Evolutionary conservation across 2,329 filamentous ascomycete genomes (phyloP), one percentile per base, ranked within the genome.

Genomic region (Cladosporium sp.): DNA sequence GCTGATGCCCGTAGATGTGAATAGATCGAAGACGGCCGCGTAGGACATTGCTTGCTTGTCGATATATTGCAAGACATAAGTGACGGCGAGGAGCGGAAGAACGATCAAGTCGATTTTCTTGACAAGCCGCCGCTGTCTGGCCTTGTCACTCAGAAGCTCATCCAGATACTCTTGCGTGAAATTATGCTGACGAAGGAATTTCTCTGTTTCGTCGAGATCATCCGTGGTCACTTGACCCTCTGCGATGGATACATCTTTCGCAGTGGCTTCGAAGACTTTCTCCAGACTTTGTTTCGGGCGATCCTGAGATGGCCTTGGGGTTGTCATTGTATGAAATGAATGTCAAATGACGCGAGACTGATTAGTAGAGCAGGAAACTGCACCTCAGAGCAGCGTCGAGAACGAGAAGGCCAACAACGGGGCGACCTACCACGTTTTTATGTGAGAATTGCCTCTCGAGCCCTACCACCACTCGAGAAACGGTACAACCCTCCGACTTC

Each of bases 21-120:
- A 75, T 0, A 82, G 66, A 42, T 81, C 79, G 53, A 80, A 81
- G 0, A 82, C 76, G 2, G 78, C 77, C 0, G 74, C 72, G 58
- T 80, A 81, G 0, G 72, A 71, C 4, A 80, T 64, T 0, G 77
- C 74, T 54, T 76, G 73, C 63, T 82, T 82, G 50, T 61, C 61
- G 20, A 62, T 56, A 44, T 60, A 63, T 55, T 81, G 78, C 5
- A 81, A 65, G 2, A 75, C 63, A 42, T 73, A 79, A 0, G 75
- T 78, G 1, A 72, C 70, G 32, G 70, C 71, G 2, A 82, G 70
- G 5, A 81, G 66, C 0, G 79, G 79, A 54, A 81, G 68, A 7
- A 82, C 57, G 0, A 72, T 60, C 51, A 72, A 65, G 52, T 81
- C 79, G 39, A 82, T 73, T 49, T 74, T 76, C 13, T 71, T 67